phyloP scores from a whole-genome alignment of 208 protist species.

The Porcisia hertigi region DNA sequence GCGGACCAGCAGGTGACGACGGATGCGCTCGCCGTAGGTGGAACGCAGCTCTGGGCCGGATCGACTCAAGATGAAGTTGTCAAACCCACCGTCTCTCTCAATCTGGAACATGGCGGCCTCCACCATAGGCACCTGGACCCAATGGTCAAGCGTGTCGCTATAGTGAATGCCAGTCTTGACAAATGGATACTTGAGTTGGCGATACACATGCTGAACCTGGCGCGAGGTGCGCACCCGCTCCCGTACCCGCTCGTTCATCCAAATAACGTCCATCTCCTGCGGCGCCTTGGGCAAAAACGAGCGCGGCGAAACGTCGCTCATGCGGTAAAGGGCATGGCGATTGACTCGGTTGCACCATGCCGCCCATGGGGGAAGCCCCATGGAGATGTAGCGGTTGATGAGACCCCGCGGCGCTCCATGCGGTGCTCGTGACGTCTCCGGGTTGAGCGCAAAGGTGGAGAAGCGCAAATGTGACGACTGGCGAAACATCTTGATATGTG shows the following conservation, averaged over 20 bases:
- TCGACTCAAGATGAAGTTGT: slow-evolving; percentile 90
- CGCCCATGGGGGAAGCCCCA: slow-evolving; percentile 90
- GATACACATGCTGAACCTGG: slow-evolving; percentile 88
- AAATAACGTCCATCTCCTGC: slow-evolving; percentile 92
- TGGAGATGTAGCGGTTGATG: slow-evolving; percentile 89
- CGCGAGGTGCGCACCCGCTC: slow-evolving; percentile 88
- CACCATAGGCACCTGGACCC: slow-evolving; percentile 93
- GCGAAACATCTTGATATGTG: slow-evolving; percentile 28
- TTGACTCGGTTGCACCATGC: slow-evolving; percentile 89
- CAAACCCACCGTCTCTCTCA: slow-evolving; percentile 88
- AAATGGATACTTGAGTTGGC: slow-evolving; percentile 89
- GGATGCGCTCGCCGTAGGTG: slow-evolving; percentile 87
- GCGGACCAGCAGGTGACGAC: slow-evolving; percentile 86
- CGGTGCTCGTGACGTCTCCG: slow-evolving; percentile 78
- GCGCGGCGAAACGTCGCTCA: slow-evolving; percentile 79
- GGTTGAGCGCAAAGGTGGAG: slow-evolving; percentile 83
- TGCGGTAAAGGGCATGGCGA: slow-evolving; percentile 83
- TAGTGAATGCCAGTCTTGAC: slow-evolving; percentile 90
- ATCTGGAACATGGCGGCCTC: slow-evolving; percentile 89
- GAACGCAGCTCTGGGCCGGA: slow-evolving; percentile 83
- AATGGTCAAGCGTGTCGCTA: slow-evolving; percentile 87
- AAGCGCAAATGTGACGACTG: slow-evolving; percentile 39
- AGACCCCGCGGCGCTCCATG: slow-evolving; percentile 86
- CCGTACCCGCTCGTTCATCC: slow-evolving; percentile 89
- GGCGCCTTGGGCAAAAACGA: slow-evolving; percentile 74